Evolutionary conservation across 371 early-diverging fungal genomes (phyloP).

Genomic region (Syncephalastrum contaminatum): DNA sequence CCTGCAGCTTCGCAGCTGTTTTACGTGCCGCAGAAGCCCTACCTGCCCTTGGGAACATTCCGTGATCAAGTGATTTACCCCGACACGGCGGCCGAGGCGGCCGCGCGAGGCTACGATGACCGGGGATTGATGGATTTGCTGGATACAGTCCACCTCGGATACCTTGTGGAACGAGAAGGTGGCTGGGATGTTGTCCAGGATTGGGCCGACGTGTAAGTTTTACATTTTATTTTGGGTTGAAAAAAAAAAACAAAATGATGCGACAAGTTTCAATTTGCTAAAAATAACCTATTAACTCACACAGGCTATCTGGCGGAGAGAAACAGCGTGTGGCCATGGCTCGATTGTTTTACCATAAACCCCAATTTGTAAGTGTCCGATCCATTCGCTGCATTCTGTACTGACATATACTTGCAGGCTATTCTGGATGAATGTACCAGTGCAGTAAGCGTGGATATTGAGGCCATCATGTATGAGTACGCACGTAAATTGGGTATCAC

Average conservation of each 20-base stretch:
- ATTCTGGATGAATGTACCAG: conserved; percentile 89
- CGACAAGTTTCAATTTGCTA: not conserved
- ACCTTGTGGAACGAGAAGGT: conserved; percentile 79
- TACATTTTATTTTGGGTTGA: conserved; percentile 1
- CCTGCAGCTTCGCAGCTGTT: conserved; percentile 81
- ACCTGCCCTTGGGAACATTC: conserved; percentile 87
- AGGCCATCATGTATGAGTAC: conserved; percentile 82
- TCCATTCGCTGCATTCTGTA: not conserved
- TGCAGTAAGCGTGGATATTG: conserved; percentile 83
- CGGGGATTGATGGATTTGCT: conserved; percentile 63
- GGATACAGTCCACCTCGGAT: conserved; percentile 69
- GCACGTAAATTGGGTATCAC: conserved; percentile 82
- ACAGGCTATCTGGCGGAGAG: conserved; percentile 75
- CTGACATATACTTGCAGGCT: conserved; percentile 38
- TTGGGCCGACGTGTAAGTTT: conserved; percentile 72
- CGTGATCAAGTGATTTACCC: conserved; percentile 91
- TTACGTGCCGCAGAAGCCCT: conserved; percentile 95
- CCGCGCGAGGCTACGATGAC: conserved; percentile 56
- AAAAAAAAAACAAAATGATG: conserved; percentile 3
- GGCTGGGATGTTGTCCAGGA: conserved; percentile 84
- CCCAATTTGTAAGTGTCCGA: conserved; percentile 64
- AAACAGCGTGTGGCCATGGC: conserved; percentile 87
- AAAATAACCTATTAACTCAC: not conserved
- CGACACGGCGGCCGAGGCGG: conserved; percentile 59
- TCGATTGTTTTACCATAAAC: conserved; percentile 77